Evolutionary conservation across 176 grass and related monocot species (phyloP).

Genomic region (Oryza punctata): DNA sequence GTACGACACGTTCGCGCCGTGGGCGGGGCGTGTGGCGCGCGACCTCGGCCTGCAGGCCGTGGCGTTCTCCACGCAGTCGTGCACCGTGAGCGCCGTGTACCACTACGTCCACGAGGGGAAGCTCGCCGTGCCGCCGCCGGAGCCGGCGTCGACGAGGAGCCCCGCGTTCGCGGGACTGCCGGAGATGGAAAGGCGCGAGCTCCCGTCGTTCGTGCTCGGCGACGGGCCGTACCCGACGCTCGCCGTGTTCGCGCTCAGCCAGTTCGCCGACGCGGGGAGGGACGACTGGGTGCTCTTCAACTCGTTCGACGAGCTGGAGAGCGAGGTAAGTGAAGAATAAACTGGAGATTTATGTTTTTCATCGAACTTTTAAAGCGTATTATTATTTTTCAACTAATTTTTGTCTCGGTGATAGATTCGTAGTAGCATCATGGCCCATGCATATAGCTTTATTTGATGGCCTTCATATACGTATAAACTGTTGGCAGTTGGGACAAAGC

Average conservation of each 20-base stretch:
- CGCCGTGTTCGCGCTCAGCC: slow-evolving; percentile 27
- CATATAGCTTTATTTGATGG: background rate
- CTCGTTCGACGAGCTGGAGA: slow-evolving; percentile 72
- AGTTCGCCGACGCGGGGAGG: slow-evolving; percentile 41
- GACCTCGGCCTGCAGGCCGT: slow-evolving; percentile 7
- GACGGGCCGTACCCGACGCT: slow-evolving; percentile 39
- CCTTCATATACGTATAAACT: background rate
- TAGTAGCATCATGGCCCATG: background rate
- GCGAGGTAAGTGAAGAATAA: slow-evolving; percentile 43
- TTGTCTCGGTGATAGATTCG: no score
- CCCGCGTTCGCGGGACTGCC: slow-evolving; percentile 32
- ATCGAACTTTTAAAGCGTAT: no score
- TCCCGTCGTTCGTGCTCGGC: slow-evolving; percentile 51
- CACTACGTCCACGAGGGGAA: slow-evolving; percentile 39
- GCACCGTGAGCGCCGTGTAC: slow-evolving; percentile 61
- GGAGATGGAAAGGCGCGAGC: slow-evolving; percentile 59
- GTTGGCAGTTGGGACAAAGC: background rate
- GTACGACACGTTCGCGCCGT: slow-evolving; percentile 55
- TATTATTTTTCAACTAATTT: background rate
- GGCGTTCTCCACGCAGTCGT: slow-evolving; percentile 69
- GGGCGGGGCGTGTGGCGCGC: slow-evolving; percentile 38
- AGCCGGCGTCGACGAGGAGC: background rate
- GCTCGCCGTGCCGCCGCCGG: slow-evolving; percentile 15
- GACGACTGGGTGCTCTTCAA: slow-evolving; percentile 70
- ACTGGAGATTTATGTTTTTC: background rate